phyloP scores from a whole-genome alignment of 306 rosid species.

The Lathyrus tuberosus region DNA sequence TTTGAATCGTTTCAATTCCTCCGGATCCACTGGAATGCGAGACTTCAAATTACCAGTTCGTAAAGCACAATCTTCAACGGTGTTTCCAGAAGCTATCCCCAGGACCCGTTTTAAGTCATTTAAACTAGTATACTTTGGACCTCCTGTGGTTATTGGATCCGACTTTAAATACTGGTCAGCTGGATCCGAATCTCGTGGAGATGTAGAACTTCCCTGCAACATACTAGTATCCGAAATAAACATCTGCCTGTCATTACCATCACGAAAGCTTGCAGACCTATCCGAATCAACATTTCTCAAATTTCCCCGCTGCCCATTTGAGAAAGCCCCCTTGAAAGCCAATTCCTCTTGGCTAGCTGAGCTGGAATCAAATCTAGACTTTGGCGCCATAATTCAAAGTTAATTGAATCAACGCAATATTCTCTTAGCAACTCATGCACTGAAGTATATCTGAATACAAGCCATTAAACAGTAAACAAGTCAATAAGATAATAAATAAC shows the following conservation, averaged over 20 bases:
- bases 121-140: slow-evolving; percentile 52
- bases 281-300: slow-evolving; percentile 54
- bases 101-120: slow-evolving; percentile 62
- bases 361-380: slow-evolving; percentile 61
- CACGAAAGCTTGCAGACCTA: slow-evolving; percentile 64
- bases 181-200: slow-evolving; percentile 53
- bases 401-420: slow-evolving; percentile 43
- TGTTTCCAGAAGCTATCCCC: slow-evolving; percentile 63
- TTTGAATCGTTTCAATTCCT: slow-evolving; percentile 70
- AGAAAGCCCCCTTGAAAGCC: slow-evolving; percentile 52
- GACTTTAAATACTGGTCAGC: slow-evolving; percentile 57
- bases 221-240: slow-evolving; percentile 50
- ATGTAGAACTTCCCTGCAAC: slow-evolving; percentile 55
- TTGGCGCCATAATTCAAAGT: slow-evolving; percentile 65
- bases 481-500: slow-evolving; percentile 20
- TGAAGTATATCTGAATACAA: slow-evolving; percentile 33
- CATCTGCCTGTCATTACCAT: slow-evolving; percentile 58
- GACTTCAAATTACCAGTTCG: slow-evolving; percentile 66
- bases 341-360: slow-evolving; percentile 60
- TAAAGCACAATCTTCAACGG: slow-evolving; percentile 62
- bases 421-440: slow-evolving; percentile 33
- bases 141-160: slow-evolving; percentile 66
- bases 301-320: slow-evolving; percentile 58
- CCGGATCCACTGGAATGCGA: slow-evolving; percentile 59
- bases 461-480: slow-evolving; percentile 48